phyloP scores from a whole-genome alignment of 2,329 filamentous ascomycete species.

The Leptographium wingfieldii region DNA sequence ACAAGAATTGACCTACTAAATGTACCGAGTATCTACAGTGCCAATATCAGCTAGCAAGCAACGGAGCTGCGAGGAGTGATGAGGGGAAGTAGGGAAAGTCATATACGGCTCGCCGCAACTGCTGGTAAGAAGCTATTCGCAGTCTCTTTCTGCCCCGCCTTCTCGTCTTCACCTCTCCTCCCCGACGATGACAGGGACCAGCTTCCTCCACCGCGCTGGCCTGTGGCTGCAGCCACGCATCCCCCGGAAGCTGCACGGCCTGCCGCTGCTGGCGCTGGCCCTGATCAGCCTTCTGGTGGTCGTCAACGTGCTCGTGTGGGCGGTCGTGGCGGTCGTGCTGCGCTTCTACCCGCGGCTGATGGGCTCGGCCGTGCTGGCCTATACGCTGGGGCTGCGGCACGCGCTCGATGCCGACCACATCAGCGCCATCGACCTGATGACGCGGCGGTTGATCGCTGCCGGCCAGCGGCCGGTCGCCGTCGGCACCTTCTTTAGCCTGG shows the following conservation, averaged over 20 bases:
- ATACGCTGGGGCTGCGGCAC: conserved; percentile 80
- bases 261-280: conserved; percentile 24
- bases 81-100: no score
- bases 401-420: conserved; percentile 95
- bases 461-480: conserved; percentile 83
- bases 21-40: no score
- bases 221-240: conserved; percentile 7
- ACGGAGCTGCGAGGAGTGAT: no score
- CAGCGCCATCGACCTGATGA: conserved; percentile 86
- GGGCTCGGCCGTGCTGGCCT: conserved; percentile 71
- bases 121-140: background rate
- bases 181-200: background rate
- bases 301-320: conserved; percentile 44
- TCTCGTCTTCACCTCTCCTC: background rate
- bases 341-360: conserved; percentile 49
- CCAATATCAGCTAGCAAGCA: no score
- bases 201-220: background rate
- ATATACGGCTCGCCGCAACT: background rate
- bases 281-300: conserved; percentile 38
- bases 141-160: background rate
- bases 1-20: no score
- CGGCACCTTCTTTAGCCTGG: conserved; percentile 86
- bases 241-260: conserved; percentile 16
- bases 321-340: conserved; percentile 37
- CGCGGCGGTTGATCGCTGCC: conserved; percentile 71